Evolutionary conservation across 495 filamentous ascomycete species (phyloP), one percentile per base, ranked within the genome.

Genomic region (Diplogelasinospora grovesii): DNA sequence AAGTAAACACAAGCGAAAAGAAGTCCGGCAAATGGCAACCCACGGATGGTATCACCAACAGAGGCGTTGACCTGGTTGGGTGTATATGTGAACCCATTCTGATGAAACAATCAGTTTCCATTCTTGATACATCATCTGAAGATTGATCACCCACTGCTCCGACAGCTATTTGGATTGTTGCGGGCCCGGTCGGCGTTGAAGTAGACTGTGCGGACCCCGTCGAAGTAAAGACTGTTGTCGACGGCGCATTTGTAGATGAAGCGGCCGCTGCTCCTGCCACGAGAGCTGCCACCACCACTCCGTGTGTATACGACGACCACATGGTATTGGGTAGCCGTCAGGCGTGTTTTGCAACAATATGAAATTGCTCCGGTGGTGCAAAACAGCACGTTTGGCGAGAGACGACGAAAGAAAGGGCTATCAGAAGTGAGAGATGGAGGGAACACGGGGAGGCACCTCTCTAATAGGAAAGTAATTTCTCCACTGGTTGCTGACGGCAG

Each of bases 1-100:
- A 22, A 38, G 43, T 49, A 20, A 45, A 18, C 0, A 23, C 1
- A 36, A 24, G 8, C 18, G 25, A 15, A 13, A 21, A 31, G 4
- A 0, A 3, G 16, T 25, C 2, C 1, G 7, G 16, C 10, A 6
- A 4, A 10, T 22, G 18, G 19, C 8, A 15, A 39, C 50, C 14
- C 52, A 70, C 65, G 51, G 30, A 70, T 56, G 8, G 52, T 60
- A 51, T 69, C 65, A 14, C 64, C 65, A 20, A 61, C 47, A 5
- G 54, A 49, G 14, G 66, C 64, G 25, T 30, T 56, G 6, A 50
- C 34, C 9, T 51, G 23, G 26, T 60, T 49, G 5, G 66, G 68
- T 5, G 19, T 47, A 36, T 65, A 70, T 11, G 43, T 51, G 24
- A 60, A 56, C 1, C 55, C 54, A 39, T 59, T 54, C 61, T 55